Base-by-base conservation (phyloP, 768 basidiomycete species). In the Leccinum pellstonianum region DNA sequence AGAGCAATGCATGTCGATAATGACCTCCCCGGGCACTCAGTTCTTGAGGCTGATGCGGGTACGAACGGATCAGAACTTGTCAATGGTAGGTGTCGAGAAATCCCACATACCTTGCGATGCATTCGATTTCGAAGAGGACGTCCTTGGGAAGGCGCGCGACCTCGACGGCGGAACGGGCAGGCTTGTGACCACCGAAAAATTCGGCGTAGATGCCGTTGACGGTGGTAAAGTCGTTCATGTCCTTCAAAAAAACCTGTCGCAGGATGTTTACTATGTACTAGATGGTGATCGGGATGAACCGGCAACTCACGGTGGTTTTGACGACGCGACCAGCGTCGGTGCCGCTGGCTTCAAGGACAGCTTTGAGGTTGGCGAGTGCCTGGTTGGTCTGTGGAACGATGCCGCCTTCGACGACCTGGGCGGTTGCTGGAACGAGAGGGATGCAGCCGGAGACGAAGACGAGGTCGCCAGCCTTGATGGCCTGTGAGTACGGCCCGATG, bases 391-490 rank as follows among this genome's bases (percentile, higher is more conserved):
- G 68, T 33, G 59, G 58, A 25, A 61, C 38, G 60, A 69, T 68
- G 11, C 69, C 68, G 15, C 69, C 68, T 3, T 59, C 58, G 51
- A 50, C 57, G 64, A 69, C 48, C 19, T 62, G 91, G 52, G 79
- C 87, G 66, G 89, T 88, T 31, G 76, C 68, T 11, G 94, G 90
- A 69, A 90, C 84, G 57, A 97, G 78, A 2, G 93, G 89, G 68
- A 98, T 89, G 71, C 87, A 90, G 51, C 96, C 96, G 2, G 93
- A 95, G 49, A 86, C 81, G 77, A 96, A 99, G 64, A 98, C 83
- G 59, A 94, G 82, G 66, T 91, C 85, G 54, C 90, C 90, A 54
- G 83, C 81, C 69, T 89, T 90, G 76, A 95, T 84, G 4, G 87
- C 95, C 77, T 96, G 91, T 2, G 85, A 86, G 77, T 96, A 96